Conservation (phyloP, 176 grass and related monocot genomes). For the Avena atlantica region DNA sequence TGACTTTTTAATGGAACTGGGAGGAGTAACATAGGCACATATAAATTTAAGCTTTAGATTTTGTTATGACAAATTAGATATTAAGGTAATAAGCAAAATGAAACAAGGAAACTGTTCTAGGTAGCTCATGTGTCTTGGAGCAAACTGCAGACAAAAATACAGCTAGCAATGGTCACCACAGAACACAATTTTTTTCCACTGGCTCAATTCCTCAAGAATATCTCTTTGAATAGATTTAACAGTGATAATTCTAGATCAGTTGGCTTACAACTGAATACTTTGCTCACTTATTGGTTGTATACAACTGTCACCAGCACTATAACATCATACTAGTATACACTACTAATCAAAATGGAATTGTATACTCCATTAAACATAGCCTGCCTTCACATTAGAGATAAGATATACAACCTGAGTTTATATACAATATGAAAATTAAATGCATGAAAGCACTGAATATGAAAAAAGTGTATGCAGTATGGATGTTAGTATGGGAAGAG, state of each 20-base stretch:
- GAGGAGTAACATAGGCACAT: conserved; percentile 22
- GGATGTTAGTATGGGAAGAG: background rate
- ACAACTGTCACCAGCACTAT: too few species aligned
- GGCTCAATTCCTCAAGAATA: background rate
- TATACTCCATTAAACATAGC: background rate
- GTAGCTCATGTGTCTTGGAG: background rate
- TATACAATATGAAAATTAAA: background rate
- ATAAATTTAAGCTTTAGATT: background rate
- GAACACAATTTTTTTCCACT: background rate
- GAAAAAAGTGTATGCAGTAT: background rate
- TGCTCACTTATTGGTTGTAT: too few species aligned
- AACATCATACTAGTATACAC: background rate
- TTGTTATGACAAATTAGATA: conserved; percentile 3
- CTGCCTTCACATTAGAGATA: conserved; percentile 2
- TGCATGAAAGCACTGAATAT: background rate
- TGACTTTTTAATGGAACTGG: background rate
- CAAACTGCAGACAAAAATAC: conserved; percentile 7
- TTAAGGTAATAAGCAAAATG: conserved; percentile 20
- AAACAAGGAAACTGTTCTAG: background rate
- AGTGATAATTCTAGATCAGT: background rate
- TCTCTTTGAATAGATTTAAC: conserved; percentile 7
- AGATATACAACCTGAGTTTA: conserved; percentile 8
- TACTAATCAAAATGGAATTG: conserved; percentile 37
- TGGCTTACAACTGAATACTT: background rate
- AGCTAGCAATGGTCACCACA: background rate